Conservation (phyloP, 2,329 filamentous ascomycete genomes). For the Paraphoma chrysanthemicola region DNA sequence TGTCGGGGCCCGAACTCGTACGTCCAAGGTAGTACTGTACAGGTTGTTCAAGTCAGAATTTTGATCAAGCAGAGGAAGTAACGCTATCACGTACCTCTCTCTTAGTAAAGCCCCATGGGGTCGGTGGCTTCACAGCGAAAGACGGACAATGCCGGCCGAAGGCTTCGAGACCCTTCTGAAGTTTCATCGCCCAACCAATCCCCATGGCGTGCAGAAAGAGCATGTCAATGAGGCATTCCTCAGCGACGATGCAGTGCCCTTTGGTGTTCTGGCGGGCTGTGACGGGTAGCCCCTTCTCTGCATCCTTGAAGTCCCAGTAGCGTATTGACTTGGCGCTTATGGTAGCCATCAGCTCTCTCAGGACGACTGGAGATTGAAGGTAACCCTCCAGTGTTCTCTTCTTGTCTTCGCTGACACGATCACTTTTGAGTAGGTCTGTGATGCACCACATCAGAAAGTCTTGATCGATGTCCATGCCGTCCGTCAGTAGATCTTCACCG, state of each 20-base stretch:
- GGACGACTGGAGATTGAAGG: slow-evolving; percentile 25
- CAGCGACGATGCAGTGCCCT: slow-evolving; percentile 30
- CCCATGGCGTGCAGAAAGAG: slow-evolving; percentile 34
- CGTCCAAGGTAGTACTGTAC: slow-evolving; percentile 29
- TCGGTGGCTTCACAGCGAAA: slow-evolving; percentile 4
- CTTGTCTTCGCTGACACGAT: slow-evolving; percentile 60
- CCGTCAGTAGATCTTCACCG: slow-evolving; percentile 19
- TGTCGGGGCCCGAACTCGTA: not conserved
- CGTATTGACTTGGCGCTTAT: slow-evolving; percentile 33
- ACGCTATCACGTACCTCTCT: not conserved
- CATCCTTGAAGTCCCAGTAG: slow-evolving; percentile 34
- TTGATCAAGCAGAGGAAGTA: not conserved
- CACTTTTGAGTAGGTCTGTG: slow-evolving; percentile 56
- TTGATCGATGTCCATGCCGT: slow-evolving; percentile 47
- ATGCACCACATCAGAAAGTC: slow-evolving; percentile 55
- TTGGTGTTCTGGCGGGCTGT: slow-evolving; percentile 25
- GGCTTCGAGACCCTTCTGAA: slow-evolving; percentile 19
- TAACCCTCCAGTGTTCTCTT: slow-evolving; percentile 33
- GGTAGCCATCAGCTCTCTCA: slow-evolving; percentile 30
- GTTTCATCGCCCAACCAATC: slow-evolving; percentile 25
- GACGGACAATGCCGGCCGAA: slow-evolving; percentile 1
- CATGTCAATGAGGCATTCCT: slow-evolving; percentile 38
- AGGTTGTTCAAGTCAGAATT: slow-evolving; percentile 6
- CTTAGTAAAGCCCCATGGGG: not conserved
- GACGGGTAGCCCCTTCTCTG: slow-evolving; percentile 29